Evolutionary conservation across 106 monocot genomes (phyloP), one percentile per base, ranked within the genome.

Genomic region (Dioscorea zingiberensis): DNA sequence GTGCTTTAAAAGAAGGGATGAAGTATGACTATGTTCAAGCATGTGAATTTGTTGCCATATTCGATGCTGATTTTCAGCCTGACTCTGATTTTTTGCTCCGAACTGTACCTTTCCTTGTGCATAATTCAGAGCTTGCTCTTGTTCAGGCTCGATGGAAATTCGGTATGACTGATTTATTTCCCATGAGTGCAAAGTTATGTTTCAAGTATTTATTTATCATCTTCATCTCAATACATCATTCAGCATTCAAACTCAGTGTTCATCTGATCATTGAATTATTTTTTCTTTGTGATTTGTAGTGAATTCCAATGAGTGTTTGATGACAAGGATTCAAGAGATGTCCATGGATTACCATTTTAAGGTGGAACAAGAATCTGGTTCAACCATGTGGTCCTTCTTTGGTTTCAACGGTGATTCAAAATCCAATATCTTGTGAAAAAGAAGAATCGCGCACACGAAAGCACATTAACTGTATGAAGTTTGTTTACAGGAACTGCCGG

Each of bases 301-400:
- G 29, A 28, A 30, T 60, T 0, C 29, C 14, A 29, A 60, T 60
- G 29, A 30, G 29, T 60, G 29, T 56, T 22, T 56, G 23, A 56
- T 56, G 56, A 56, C 56, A 3, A 56, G 56, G 23, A 56, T 56
- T 11, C 56, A 51, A 51, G 51, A 51, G 51, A 51, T 51, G 51
- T 51, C 51, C 15, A 51, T 51, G 51, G 51, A 51, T 19, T 51
- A 51, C 51, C 51, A 51, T 51, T 51, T 51, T 19, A 51, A 51
- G 51, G 14, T 51, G 7, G 56, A 56, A 24, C 56, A 56, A 23
- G 56, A 56, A 23, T 3, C 56, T 12, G 56, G 56, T 12, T 56
- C 56, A 23, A 22, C 22, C 4, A 56, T 24, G 14, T 60, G 13
- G 13, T 16, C 26, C 15, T 27, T 60, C 11, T 28, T 60, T 17